Base-by-base conservation (phyloP, 2,329 filamentous ascomycete genomes). In the Diaporthe destruens region DNA sequence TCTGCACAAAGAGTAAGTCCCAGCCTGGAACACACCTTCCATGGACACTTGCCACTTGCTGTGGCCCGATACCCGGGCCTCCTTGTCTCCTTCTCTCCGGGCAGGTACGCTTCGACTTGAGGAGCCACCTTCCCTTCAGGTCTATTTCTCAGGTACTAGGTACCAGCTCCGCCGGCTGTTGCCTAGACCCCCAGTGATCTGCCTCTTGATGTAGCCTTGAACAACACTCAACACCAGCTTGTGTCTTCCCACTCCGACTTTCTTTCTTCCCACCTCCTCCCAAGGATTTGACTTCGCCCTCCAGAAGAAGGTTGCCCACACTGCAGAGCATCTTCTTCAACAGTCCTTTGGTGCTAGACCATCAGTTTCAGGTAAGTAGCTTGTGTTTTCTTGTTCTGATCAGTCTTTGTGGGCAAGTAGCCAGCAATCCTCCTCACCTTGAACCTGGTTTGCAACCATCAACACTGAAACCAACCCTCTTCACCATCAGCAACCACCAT, bases 361-460 rank as follows among this genome's bases (percentile, higher is more conserved):
- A 34, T 54, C 25, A 49, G 16, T 29, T 49, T 55, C 51, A 71
- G 59, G 69, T 71, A 49, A 71, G 69, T 51, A 49, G 25, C n/a
- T 20, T 9, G 7, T 25, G 32, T 53, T 47, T 36, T 65, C 29
- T 51, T 36, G 25, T 53, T 25, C n/a, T 65, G 20, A 9, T 16
- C 44, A 39, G 61, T 34, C 25, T 36, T 51, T 20, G 29, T 25
- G 47, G 32, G 47, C 47, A 20, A 66, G 61, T 25, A 14, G 25
- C n/a, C 29, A 20, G 6, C 61, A 20, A 2, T n/a, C 44, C 61
- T 53, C 47, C 11, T 53, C 47, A 39, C 6, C 44, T n/a, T 47
- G 12, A 47, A 47, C 39, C 39, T 14, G 16, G 39, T 18, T 42
- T 42, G 12, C 39, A 42, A 36, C 56, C 23, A 25, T 61, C 44